Evolutionary conservation across 768 basidiomycete genomes (phyloP).

Genomic region (Dacryopinax spathularia): DNA sequence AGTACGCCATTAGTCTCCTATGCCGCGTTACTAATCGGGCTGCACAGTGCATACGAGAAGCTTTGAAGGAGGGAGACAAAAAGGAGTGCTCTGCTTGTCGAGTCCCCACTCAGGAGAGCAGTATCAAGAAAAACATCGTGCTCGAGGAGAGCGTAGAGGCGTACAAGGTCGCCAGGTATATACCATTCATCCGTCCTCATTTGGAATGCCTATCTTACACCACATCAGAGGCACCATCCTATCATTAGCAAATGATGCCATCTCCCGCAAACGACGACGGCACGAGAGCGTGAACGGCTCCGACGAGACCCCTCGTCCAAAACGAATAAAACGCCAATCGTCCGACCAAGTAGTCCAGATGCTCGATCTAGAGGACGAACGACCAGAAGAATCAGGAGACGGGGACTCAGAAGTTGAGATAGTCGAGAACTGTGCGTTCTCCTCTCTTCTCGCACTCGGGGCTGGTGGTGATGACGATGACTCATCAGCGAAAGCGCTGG

Average conservation of each 20-base stretch:
- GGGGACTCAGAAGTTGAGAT: conserved; percentile 11
- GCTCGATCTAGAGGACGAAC: background rate
- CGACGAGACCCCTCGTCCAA: conserved; percentile 9
- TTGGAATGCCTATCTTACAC: background rate
- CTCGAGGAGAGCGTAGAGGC: conserved; percentile 53
- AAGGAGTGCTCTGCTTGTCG: conserved; percentile 64
- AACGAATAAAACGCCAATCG: background rate
- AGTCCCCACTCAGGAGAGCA: conserved; percentile 41
- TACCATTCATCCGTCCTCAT: conserved; percentile 9
- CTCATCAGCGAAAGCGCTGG: conserved; percentile 17
- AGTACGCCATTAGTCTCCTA: conserved; percentile 16
- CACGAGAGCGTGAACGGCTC: conserved; percentile 23
- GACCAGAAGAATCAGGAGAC: conserved; percentile 7
- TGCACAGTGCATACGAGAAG: conserved; percentile 54
- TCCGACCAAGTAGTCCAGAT: conserved; percentile 2
- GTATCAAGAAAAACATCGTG: conserved; percentile 52
- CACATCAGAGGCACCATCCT: background rate
- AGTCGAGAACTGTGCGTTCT: conserved; percentile 16
- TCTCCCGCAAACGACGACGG: conserved; percentile 12
- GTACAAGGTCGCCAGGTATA: conserved; percentile 60
- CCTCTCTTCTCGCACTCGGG: background rate
- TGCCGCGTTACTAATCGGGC: background rate
- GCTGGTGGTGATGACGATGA: background rate
- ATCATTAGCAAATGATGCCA: background rate
- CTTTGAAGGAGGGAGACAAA: conserved; percentile 33